These are phyloP conservation scores for Gossypium herbaceum DNA, from an alignment of 345 rosid genomes.

Conservation along the genomic window DNA sequence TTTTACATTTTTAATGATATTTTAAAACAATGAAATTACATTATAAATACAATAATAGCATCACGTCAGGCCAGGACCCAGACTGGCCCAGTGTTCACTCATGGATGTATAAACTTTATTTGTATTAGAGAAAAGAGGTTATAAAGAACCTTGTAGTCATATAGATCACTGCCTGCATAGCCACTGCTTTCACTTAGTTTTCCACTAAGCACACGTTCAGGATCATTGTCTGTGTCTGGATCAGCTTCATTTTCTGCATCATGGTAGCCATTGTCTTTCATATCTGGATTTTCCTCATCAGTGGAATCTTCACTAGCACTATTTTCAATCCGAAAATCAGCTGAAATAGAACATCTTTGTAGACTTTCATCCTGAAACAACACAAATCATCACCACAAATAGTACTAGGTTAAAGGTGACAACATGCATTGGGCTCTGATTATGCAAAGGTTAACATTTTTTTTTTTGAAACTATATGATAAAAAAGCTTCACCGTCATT, in stretches of 20 bases:
- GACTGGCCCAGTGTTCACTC: background rate
- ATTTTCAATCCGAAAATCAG: constrained; percentile 81
- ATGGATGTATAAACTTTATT: background rate
- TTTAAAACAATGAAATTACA: background rate
- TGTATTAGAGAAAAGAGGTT: constrained; percentile 15
- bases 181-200: constrained; percentile 92
- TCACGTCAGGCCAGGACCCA: background rate
- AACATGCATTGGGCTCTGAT: background rate
- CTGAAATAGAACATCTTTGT: constrained; percentile 90
- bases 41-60: background rate
- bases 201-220: constrained; percentile 70
- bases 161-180: constrained; percentile 79
- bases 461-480: background rate
- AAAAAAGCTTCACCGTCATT: background rate
- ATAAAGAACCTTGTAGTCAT: constrained; percentile 75
- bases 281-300: constrained; percentile 75
- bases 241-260: constrained; percentile 90
- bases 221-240: constrained; percentile 75
- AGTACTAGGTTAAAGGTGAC: background rate
- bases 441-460: background rate
- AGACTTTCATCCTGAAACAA: constrained; percentile 85
- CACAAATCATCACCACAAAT: constrained; percentile 1
- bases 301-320: constrained; percentile 90
- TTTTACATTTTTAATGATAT: background rate
- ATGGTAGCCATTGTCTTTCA: constrained; percentile 68